These are phyloP conservation scores for Cystobasidiaceae sp. DNA, from an alignment of 1,284 basidiomycete species.

Conservation along the genomic window DNA sequence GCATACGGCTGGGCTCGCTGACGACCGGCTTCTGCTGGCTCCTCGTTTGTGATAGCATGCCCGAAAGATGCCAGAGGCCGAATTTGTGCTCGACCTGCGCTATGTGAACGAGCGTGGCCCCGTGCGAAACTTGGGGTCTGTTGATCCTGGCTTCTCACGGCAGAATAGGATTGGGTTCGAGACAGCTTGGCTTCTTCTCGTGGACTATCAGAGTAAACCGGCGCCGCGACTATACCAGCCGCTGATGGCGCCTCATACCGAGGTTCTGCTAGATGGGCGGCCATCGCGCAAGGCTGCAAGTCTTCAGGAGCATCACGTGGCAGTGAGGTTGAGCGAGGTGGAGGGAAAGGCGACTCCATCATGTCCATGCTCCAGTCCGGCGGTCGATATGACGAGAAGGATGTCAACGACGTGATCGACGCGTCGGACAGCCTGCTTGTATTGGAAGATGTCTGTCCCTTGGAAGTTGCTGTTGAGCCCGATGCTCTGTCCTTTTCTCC, in stretches of 20 bases:
- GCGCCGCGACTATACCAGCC: too few relatives aligned
- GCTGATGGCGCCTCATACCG: too few relatives aligned
- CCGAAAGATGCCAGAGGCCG: conserved; percentile 11
- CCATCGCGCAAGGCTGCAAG: too few relatives aligned
- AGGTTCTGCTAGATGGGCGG: too few relatives aligned
- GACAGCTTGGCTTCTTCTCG: too few relatives aligned
- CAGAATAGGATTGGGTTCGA: too few relatives aligned
- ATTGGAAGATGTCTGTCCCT: neutral
- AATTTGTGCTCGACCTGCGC: neutral
- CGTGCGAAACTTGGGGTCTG: too few relatives aligned
- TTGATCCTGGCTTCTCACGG: too few relatives aligned
- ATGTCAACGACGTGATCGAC: conserved; percentile 12
- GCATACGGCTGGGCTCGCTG: conserved; percentile 9
- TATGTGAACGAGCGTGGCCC: neutral
- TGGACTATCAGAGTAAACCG: too few relatives aligned
- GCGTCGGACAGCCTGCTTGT: neutral
- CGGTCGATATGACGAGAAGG: conserved; percentile 28
- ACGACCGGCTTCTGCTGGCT: neutral
- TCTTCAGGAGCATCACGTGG: too few relatives aligned
- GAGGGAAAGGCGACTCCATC: conserved; percentile 1
- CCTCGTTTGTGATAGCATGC: conserved; percentile 16
- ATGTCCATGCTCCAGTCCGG: conserved; percentile 26
- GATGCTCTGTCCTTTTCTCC: conserved; percentile 12
- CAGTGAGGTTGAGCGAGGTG: conserved; percentile 2
- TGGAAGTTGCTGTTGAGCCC: neutral